These are phyloP conservation scores for Pisolithus thermaeus DNA, from an alignment of 1,284 basidiomycete genomes.

Conservation along the genomic window DNA sequence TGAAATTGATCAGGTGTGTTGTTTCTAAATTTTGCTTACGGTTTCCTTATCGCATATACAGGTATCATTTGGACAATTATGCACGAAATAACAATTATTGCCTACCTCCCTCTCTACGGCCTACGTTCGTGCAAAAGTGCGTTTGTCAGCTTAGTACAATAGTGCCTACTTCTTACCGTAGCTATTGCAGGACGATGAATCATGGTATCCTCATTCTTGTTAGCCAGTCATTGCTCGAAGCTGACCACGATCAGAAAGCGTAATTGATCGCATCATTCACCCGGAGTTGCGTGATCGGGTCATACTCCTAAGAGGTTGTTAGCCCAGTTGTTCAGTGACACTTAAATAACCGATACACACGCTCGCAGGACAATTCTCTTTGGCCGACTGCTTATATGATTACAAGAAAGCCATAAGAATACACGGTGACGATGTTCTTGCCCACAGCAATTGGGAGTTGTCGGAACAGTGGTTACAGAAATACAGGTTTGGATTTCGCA, in stretches of 20 bases:
- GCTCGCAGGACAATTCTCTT: conserved; percentile 64
- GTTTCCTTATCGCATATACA: conserved; percentile 18
- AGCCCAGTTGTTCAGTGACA: conserved; percentile 19
- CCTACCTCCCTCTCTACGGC: conserved; percentile 80
- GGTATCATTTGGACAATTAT: conserved; percentile 86
- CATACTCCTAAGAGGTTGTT: conserved; percentile 74
- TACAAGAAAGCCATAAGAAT: conserved; percentile 63
- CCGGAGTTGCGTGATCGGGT: conserved; percentile 84
- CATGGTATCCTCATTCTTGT: conserved; percentile 48
- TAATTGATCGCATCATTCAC: conserved; percentile 85
- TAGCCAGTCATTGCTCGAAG: conserved; percentile 5
- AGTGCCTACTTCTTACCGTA: conserved; percentile 11
- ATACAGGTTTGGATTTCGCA: conserved; percentile 42
- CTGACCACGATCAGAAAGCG: conserved; percentile 52
- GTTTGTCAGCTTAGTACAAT: conserved; percentile 1
- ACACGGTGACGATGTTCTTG: conserved; percentile 85
- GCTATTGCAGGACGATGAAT: conserved; percentile 60
- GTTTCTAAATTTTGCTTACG: not conserved
- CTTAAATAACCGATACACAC: conserved; percentile 28
- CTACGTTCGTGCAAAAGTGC: conserved; percentile 79
- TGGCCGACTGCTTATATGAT: conserved; percentile 71
- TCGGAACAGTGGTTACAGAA: conserved; percentile 75
- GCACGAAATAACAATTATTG: conserved; percentile 77
- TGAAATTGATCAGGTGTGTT: conserved; percentile 73
- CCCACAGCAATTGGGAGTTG: conserved; percentile 86